Evolutionary conservation across 2,329 filamentous ascomycete genomes (phyloP).

Genomic region (Atkinsonella texensis): DNA sequence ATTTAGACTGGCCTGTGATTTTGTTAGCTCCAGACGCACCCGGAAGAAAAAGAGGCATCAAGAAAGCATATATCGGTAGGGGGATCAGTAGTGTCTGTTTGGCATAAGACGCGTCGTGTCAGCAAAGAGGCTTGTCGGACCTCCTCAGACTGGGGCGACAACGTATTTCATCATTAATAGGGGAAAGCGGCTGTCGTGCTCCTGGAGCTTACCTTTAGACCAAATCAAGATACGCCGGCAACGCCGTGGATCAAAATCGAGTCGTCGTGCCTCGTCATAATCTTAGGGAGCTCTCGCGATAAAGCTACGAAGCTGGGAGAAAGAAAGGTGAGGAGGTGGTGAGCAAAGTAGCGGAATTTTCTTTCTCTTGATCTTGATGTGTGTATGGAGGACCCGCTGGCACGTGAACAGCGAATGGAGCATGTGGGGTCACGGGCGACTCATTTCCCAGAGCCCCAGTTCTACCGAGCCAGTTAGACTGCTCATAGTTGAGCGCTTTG

Average conservation of each 20-base stretch:
- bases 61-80: neutral
- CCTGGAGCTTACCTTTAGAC: neutral
- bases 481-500: neutral
- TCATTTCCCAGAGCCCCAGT: neutral
- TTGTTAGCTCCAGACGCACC: constrained; percentile 1
- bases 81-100: constrained; percentile 41
- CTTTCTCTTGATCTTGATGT: neutral
- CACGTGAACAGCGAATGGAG: constrained; percentile 1
- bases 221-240: neutral
- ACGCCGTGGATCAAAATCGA: neutral
- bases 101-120: constrained; percentile 42
- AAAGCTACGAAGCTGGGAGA: neutral
- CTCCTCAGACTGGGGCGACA: constrained; percentile 39
- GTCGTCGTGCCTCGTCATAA: neutral
- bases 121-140: constrained; percentile 35
- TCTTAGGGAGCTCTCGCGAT: neutral
- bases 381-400: neutral
- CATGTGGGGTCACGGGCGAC: neutral
- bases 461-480: neutral
- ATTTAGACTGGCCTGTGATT: neutral
- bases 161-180: constrained; percentile 30
- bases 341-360: neutral
- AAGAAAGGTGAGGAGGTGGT: too few relatives aligned
- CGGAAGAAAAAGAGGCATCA: neutral
- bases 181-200: neutral